These are phyloP conservation scores for Aspergillus brasiliensis DNA, from an alignment of 2,329 filamentous ascomycete genomes.

Conservation along the genomic window DNA sequence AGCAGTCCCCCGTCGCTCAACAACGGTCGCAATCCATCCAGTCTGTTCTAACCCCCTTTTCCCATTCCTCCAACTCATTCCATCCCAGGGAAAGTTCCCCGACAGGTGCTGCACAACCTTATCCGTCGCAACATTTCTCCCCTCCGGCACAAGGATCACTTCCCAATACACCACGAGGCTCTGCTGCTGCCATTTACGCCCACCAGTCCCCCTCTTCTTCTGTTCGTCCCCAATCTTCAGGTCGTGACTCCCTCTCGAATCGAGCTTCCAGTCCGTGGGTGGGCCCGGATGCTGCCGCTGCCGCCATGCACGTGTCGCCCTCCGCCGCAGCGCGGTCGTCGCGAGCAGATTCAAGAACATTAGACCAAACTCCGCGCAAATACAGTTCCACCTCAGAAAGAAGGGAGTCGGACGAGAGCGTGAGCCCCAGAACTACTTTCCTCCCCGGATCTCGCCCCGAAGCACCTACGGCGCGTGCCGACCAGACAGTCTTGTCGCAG, in stretches of 20 bases:
- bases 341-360: slow-evolving; percentile 46
- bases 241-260: slow-evolving; percentile 37
- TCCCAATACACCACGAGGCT: slow-evolving; percentile 53
- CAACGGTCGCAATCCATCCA: slow-evolving; percentile 44
- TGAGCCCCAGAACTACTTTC: slow-evolving; percentile 71
- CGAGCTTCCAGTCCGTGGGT: slow-evolving; percentile 37
- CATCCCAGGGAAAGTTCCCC: slow-evolving; percentile 40
- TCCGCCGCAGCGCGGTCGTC: slow-evolving; percentile 28
- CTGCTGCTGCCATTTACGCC: slow-evolving; percentile 39
- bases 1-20: slow-evolving; percentile 41
- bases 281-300: slow-evolving; percentile 33
- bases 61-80: slow-evolving; percentile 36
- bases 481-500: slow-evolving; percentile 27
- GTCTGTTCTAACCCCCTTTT: slow-evolving; percentile 40
- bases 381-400: slow-evolving; percentile 62
- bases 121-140: slow-evolving; percentile 38
- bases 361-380: slow-evolving; percentile 31
- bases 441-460: slow-evolving; percentile 32
- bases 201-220: slow-evolving; percentile 42
- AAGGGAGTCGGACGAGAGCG: slow-evolving; percentile 70
- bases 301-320: slow-evolving; percentile 34
- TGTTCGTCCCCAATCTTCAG: slow-evolving; percentile 40
- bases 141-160: slow-evolving; percentile 45
- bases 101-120: slow-evolving; percentile 31
- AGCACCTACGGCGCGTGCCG: slow-evolving; percentile 29